Percentiles rank a stretch among this genome's conserved stretches.
phyloP scores from a whole-genome alignment of 192 early-diverging fungal species.

The Ramicandelaber brevisporus region DNA sequence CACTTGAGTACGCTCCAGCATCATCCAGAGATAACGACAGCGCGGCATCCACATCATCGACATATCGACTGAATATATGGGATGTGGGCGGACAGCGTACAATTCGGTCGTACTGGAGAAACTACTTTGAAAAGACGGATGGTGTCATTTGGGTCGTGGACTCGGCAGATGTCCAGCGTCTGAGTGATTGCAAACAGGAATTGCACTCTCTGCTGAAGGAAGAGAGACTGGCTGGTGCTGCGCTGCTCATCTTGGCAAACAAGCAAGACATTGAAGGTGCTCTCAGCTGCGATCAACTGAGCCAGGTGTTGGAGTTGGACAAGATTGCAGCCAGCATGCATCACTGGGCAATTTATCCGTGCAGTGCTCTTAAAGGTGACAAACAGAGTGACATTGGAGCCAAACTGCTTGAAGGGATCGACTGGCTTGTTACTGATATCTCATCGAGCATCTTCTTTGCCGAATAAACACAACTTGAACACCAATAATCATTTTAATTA shows the following conservation, averaged over 20 bases:
- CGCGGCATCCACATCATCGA: no score
- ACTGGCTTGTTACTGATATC: slow-evolving; percentile 86
- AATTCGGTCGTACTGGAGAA: slow-evolving; percentile 94
- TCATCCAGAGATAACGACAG: no score
- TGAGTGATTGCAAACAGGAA: slow-evolving; percentile 61
- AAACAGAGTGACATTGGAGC: no score
- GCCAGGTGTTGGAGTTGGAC: slow-evolving; percentile 38
- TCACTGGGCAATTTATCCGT: slow-evolving; percentile 78
- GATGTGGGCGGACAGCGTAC: slow-evolving; percentile 96
- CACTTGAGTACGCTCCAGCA: slow-evolving; percentile 70
- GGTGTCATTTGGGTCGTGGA: slow-evolving; percentile 97
- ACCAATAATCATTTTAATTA: no score
- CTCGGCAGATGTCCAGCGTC: slow-evolving; percentile 56
- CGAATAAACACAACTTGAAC: no score
- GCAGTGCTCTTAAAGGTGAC: slow-evolving; percentile 70
- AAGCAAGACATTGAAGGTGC: slow-evolving; percentile 90
- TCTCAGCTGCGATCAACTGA: slow-evolving; percentile 37
- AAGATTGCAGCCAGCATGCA: slow-evolving; percentile 54
- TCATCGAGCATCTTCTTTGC: slow-evolving; percentile 63
- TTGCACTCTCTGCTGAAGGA: slow-evolving; percentile 55
- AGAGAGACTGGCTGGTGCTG: slow-evolving; percentile 81
- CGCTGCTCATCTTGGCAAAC: slow-evolving; percentile 86
- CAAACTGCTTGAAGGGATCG: slow-evolving; percentile 68
- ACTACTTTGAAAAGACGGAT: slow-evolving; percentile 99
- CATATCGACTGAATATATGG: slow-evolving; percentile 83